These are phyloP conservation scores for Fusarium cicatricum DNA, from an alignment of 2,329 filamentous ascomycete genomes.

Conservation along the genomic window DNA sequence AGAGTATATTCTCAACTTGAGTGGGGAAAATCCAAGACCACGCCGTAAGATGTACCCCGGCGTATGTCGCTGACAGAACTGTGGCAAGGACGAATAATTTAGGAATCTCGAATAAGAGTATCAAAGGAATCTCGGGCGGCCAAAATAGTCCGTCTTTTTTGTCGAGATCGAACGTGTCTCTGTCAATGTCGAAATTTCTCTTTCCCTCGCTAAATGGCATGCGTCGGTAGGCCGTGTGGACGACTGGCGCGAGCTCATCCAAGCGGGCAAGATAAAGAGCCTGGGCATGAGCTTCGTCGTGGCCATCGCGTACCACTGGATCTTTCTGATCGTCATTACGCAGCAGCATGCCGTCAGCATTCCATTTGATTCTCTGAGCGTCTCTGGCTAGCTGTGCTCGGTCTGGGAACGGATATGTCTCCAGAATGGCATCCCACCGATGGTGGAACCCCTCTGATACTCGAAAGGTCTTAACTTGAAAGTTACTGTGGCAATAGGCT, in stretches of 20 bases:
- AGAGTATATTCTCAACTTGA: background rate
- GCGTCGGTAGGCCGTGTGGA: background rate
- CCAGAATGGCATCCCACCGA: conserved; percentile 1
- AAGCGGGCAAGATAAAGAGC: background rate
- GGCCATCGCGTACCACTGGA: background rate
- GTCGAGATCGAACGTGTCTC: too few species aligned
- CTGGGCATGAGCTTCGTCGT: background rate
- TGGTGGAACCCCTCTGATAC: background rate
- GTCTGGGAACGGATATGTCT: background rate
- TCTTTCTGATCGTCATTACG: too few species aligned
- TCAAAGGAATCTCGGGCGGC: too few species aligned
- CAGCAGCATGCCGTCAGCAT: background rate
- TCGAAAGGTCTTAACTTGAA: background rate
- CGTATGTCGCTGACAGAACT: background rate
- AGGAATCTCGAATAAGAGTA: background rate
- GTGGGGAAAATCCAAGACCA: background rate
- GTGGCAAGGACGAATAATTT: background rate
- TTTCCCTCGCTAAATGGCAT: conserved; percentile 4
- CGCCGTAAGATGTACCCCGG: background rate
- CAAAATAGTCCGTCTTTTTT: too few species aligned
- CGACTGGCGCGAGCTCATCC: background rate
- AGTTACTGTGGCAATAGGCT: background rate
- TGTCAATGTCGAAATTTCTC: background rate
- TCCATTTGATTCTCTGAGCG: too few species aligned
- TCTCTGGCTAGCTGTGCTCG: background rate